These are phyloP conservation scores for Trichophaea hybrida DNA, from an alignment of 2,329 filamentous ascomycete genomes.

Conservation along the genomic window DNA sequence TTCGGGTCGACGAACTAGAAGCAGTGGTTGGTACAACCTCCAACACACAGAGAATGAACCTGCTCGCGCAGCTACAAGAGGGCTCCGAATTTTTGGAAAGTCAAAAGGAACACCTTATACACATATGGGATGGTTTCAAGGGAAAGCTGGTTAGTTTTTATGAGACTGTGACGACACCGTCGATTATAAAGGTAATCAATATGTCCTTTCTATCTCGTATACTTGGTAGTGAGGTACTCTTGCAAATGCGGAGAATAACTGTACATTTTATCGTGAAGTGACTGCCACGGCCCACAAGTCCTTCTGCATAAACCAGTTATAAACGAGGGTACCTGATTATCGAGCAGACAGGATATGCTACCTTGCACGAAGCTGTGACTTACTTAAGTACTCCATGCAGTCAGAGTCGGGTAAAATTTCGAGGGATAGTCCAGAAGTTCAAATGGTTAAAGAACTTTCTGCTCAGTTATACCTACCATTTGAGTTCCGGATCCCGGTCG, in stretches of 20 bases:
- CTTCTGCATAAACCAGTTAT: no score
- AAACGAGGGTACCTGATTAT: no score
- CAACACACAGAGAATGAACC: background rate
- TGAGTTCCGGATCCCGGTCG: background rate
- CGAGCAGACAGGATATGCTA: no score
- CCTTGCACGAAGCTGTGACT: no score
- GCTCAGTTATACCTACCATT: background rate
- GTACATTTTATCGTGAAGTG: no score
- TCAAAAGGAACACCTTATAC: background rate
- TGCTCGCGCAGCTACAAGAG: background rate
- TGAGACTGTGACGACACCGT: background rate
- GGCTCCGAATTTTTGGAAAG: constrained; percentile 3
- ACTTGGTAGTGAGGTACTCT: no score
- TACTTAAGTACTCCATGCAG: no score
- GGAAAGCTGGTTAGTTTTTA: constrained; percentile 6
- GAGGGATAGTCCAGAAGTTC: background rate
- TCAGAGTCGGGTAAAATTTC: background rate
- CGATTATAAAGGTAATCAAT: no score
- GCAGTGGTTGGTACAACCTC: background rate
- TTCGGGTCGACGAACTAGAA: background rate
- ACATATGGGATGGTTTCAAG: background rate
- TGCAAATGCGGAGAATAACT: no score
- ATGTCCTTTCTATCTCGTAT: no score
- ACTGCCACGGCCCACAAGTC: no score
- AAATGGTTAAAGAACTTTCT: background rate